These are phyloP conservation scores for Neocallimastix lanati DNA, from an alignment of 192 early-diverging fungal species.

Conservation along the genomic window DNA sequence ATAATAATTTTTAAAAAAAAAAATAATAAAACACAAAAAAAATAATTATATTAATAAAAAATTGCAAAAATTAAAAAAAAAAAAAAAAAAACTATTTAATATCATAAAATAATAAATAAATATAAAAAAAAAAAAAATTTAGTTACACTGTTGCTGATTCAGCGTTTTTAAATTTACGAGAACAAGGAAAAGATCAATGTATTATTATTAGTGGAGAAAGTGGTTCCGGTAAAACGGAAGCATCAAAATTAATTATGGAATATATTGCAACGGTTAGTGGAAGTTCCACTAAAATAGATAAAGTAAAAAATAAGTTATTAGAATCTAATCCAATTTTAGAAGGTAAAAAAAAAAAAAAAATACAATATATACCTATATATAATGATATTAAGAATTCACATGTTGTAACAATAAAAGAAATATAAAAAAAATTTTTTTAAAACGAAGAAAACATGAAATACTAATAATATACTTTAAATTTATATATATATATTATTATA, in stretches of 20 bases:
- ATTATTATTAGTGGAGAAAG: constrained; percentile 96
- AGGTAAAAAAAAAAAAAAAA: no score
- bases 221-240: constrained; percentile 83
- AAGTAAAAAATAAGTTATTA: not conserved
- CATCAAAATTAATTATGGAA: constrained; percentile 71
- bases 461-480: no score
- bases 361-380: no score
- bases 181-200: constrained; percentile 92
- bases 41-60: no score
- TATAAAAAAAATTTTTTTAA: no score
- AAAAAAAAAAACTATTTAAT: not conserved
- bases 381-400: no score
- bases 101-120: not conserved
- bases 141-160: constrained; percentile 82
- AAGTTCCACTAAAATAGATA: not conserved
- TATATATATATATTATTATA: no score
- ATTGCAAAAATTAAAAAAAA: no score
- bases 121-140: constrained; percentile 7
- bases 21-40: no score
- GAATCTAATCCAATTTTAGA: not conserved
- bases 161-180: constrained; percentile 59
- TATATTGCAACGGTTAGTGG: constrained; percentile 76
- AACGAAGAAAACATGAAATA: no score
- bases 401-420: no score
- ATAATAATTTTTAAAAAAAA: no score